phyloP scores from a whole-genome alignment of 345 rosid species.

The Geranium rotundifolium region DNA sequence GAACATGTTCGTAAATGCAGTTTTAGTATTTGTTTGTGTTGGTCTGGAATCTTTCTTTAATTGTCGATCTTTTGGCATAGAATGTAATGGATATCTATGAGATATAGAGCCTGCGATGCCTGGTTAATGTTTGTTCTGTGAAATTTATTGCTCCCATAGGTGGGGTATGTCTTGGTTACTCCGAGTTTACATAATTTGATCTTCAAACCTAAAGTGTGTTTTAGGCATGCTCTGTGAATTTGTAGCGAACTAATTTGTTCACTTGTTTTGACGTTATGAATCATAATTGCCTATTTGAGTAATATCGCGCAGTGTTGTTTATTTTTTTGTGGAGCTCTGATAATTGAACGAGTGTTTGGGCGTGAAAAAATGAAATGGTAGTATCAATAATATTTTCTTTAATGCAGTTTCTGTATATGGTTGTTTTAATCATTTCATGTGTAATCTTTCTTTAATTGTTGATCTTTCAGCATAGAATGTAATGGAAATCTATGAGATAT shows the following conservation, averaged over 20 bases:
- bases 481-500: no score
- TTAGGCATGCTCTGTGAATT: constrained; percentile 13
- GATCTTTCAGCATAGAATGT: no score
- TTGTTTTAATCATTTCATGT: no score
- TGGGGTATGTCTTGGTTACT: background rate
- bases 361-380: no score
- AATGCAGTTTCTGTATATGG: no score
- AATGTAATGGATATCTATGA: background rate
- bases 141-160: background rate
- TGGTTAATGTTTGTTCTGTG: no score
- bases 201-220: constrained; percentile 26
- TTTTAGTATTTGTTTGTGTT: background rate
- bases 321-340: no score
- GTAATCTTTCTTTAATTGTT: no score
- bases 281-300: background rate
- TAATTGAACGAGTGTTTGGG: no score
- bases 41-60: background rate
- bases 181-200: constrained; percentile 13
- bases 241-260: constrained; percentile 11
- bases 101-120: background rate
- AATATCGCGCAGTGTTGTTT: background rate
- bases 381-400: no score
- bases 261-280: background rate
- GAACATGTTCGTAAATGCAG: background rate
- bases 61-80: background rate